A percentile compares a stretch with the other conserved stretches of the same genome.
Conservation (phyloP, 352 stramenopile species). For the Phytophthora meadii region DNA sequence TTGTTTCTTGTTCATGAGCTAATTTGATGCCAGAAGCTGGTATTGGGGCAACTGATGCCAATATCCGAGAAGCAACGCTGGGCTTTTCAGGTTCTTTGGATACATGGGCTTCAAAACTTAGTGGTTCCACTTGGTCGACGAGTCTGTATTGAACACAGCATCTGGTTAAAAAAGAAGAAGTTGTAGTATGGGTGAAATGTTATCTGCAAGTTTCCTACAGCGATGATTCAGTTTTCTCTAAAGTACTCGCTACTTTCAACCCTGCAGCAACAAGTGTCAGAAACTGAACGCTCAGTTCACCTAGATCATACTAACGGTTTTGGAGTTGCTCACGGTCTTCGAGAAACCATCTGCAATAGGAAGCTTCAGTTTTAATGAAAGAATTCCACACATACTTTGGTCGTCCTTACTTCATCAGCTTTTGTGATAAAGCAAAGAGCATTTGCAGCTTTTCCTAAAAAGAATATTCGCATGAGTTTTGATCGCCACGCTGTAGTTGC, state of each 20-base stretch:
- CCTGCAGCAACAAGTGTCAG: slow-evolving; percentile 10
- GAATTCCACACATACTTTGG: not conserved
- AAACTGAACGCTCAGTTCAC: not conserved
- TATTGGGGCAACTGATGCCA: slow-evolving; percentile 12
- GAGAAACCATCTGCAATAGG: slow-evolving; percentile 34
- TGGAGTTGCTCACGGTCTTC: slow-evolving; percentile 33
- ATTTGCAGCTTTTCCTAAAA: slow-evolving; percentile 47
- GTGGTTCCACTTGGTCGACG: slow-evolving; percentile 4
- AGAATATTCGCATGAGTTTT: not conserved
- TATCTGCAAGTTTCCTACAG: slow-evolving; percentile 14
- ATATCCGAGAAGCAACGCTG: slow-evolving; percentile 28
- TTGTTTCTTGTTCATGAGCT: not conserved
- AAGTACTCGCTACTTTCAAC: not conserved
- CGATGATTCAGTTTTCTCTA: not conserved
- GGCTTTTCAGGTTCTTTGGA: slow-evolving; percentile 13
- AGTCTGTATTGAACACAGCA: slow-evolving; percentile 4
- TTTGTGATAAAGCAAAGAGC: slow-evolving; percentile 47
- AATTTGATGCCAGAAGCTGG: not conserved
- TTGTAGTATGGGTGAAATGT: not conserved
- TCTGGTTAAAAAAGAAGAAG: not conserved
- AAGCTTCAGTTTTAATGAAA: slow-evolving; percentile 1
- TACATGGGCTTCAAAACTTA: not conserved
- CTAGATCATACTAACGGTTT: slow-evolving; percentile 15
- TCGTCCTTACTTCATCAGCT: slow-evolving; percentile 39
- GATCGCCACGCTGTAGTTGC: no score